Conservation (phyloP, 2,329 filamentous ascomycete genomes). For the Ophiocordyceps camponoti-saundersi region DNA sequence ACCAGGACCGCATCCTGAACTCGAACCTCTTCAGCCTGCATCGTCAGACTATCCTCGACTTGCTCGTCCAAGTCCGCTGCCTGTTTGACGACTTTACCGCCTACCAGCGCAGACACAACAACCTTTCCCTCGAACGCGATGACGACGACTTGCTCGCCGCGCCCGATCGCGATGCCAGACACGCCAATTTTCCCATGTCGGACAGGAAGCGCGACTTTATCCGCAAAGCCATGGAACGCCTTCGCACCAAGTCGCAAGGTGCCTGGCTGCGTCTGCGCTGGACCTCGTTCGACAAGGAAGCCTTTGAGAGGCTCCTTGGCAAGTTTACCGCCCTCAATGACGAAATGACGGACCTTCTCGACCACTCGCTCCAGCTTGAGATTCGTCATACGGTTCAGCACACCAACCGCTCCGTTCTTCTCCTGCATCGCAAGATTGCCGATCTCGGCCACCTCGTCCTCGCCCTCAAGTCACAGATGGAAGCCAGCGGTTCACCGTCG, state of each 20-base stretch:
- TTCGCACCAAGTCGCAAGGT: conserved; percentile 19
- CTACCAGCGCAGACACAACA: conserved; percentile 20
- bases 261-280: conserved; percentile 20
- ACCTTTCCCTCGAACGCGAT: conserved; percentile 17
- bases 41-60: conserved; percentile 29
- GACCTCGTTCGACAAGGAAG: conserved; percentile 27
- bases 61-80: conserved; percentile 28
- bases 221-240: conserved; percentile 22
- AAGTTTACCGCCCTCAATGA: conserved; percentile 28
- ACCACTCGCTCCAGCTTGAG: conserved; percentile 27
- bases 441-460: conserved; percentile 28
- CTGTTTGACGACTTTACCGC: conserved; percentile 28
- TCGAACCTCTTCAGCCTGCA: conserved; percentile 31
- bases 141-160: conserved; percentile 15
- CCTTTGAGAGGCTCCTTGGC: conserved; percentile 25
- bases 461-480: conserved; percentile 25
- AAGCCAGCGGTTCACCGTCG: conserved; percentile 9
- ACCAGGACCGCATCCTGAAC: conserved; percentile 22
- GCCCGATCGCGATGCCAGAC: conserved; percentile 25
- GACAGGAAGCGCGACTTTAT: conserved; percentile 23
- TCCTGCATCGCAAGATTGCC: conserved; percentile 27
- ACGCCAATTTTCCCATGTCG: conserved; percentile 26
- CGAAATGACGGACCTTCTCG: conserved; percentile 28
- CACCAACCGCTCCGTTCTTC: conserved; percentile 27
- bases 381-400: conserved; percentile 29